Base-by-base conservation (phyloP, 345 rosid genomes). In the Linum usitatissimum region DNA sequence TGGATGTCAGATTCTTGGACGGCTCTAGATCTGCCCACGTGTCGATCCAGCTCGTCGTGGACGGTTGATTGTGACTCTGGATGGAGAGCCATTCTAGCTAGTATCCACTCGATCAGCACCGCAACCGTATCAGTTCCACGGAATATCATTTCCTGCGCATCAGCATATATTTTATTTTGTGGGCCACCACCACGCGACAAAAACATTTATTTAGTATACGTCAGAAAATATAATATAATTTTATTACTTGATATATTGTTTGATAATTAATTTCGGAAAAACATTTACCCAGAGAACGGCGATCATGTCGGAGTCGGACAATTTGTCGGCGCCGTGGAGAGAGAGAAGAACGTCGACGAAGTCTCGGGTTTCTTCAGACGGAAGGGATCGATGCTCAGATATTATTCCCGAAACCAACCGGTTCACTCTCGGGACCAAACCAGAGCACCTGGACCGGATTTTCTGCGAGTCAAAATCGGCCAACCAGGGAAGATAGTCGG, bases 211-310 rank as follows among this genome's bases (percentile, higher is more conserved):
- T 18, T 55, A 55, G 12, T 18, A 55, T 10, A 34, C 20, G 30
- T 21, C 58, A 18, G n/a, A 55, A n/a, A 55, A n/a, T 7, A 15
- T 55, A 18, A n/a, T 55, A 4, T 55, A 15, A 10, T 18, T 20
- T 18, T 17, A 55, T 55, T 18, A 18, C 28, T 1, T 1, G 28
- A 23, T 23, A 18, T 4, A 55, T 7, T 18, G 1, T 10, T 10
- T 8, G 30, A 6, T 34, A 34, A 34, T 5, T 7, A 5, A 34
- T 34, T 23, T 23, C 28, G 38, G 38, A 34, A 34, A 34, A 45
- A 10, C 3, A 45, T 81, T 59, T 76, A 87, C 95, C 95, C 95
- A 87, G 8, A 87, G 81, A 67, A 87, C 86, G 56, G 95, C 91
- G 63, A 87, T 79, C 78, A 81, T 87, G 58, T 87, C 91, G 10